Evolutionary conservation across 768 basidiomycete genomes (phyloP).

Genomic region (Suillus clintonianus): DNA sequence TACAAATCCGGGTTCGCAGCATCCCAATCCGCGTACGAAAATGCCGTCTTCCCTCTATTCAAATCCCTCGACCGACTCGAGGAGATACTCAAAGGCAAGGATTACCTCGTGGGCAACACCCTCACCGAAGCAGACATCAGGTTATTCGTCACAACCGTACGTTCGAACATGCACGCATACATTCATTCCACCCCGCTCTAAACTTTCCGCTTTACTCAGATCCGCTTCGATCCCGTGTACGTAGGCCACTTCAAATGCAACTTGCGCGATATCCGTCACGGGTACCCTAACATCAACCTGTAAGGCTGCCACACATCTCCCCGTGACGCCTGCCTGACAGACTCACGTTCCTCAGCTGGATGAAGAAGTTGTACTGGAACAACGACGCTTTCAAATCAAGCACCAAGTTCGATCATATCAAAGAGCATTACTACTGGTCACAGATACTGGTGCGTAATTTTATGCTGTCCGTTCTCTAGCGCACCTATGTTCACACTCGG

Average conservation of each 20-base stretch:
- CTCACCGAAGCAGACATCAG: slow-evolving; percentile 87
- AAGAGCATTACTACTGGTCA: slow-evolving; percentile 43
- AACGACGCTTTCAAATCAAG: slow-evolving; percentile 82
- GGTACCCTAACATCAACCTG: slow-evolving; percentile 83
- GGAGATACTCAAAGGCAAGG: slow-evolving; percentile 70
- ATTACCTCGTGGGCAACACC: slow-evolving; percentile 79
- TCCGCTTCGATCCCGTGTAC: slow-evolving; percentile 91
- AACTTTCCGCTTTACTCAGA: slow-evolving; percentile 36
- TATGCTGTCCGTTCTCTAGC: neutral
- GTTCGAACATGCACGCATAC: slow-evolving; percentile 25
- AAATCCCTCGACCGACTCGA: slow-evolving; percentile 82
- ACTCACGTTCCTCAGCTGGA: slow-evolving; percentile 52
- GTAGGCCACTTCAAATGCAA: slow-evolving; percentile 95
- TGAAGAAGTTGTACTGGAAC: slow-evolving; percentile 91
- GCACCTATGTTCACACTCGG: slow-evolving; percentile 6
- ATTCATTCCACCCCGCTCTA: neutral
- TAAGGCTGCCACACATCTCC: slow-evolving; percentile 4
- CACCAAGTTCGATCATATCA: slow-evolving; percentile 85
- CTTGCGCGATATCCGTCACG: slow-evolving; percentile 78
- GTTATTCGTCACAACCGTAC: slow-evolving; percentile 90
- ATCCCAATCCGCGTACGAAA: slow-evolving; percentile 77
- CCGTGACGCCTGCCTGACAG: neutral
- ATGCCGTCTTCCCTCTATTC: slow-evolving; percentile 74
- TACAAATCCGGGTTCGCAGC: slow-evolving; percentile 90
- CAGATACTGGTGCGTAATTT: slow-evolving; percentile 26